Base-by-base conservation (phyloP, 2,329 filamentous ascomycete species). In the Colletotrichum coccodes region DNA sequence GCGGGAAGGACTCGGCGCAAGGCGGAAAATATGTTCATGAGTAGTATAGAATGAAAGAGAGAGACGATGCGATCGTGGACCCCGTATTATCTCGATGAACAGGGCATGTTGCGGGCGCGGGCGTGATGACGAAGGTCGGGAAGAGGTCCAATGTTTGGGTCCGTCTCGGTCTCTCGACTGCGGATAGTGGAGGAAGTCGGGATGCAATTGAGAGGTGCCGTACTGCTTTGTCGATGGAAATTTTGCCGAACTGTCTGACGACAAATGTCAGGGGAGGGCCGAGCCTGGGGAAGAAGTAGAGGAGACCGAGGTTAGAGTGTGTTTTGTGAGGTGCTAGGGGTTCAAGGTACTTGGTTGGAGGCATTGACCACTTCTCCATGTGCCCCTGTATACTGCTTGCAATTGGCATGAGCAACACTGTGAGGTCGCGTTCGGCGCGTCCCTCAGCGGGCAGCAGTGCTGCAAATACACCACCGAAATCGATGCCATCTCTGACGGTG, bases 81-180 rank as follows among this genome's bases (percentile, higher is more conserved):
- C 68, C 71, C 72, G 71, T 72, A 71, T 83, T 76, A 83, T 71
- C 76, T 76, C 71, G 85, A 87, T 87, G 80, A 69, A 79, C 76
- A 74, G 74, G 72, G 79, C 81, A 83, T 83, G 74, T 73, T 81
- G 79, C 71, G 79, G 80, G 68, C 68, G 75, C 54, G 47, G 72
- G 75, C 75, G 76, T 73, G 84, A 85, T 86, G 83, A 71, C 76
- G 74, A 74, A 71, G 67, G 66, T 60, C 38, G 57, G 60, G 56
- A 66, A 72, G 73, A 72, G 53, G 67, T 72, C 32, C 44, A 38
- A 44, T 71, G 70, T 68, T 72, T 68, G 64, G 56, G 62, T 71
- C 72, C 70, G 70, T 70, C 73, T 50, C 54, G 18, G 56, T 60
- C 53, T 56, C 56, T 52, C 49, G 12, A 34, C n/a, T 52, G 49